Conservation (phyloP, 2,329 filamentous ascomycete species). For the Cylindrodendrum hubeiense region DNA sequence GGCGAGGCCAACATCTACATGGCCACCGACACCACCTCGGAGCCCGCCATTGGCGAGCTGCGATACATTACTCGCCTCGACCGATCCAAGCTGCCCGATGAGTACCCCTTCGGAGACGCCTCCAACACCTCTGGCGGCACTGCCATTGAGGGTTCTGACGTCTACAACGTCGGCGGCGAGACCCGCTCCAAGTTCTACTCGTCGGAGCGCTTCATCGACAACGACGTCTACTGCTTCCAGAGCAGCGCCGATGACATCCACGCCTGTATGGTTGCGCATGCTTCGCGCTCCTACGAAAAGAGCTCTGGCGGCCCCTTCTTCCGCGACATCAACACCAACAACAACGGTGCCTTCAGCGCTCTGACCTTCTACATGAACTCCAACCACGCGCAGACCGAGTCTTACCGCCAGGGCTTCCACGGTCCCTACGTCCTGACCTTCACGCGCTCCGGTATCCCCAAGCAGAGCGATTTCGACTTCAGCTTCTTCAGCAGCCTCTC, state of each 20-base stretch:
- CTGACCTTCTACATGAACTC: conserved; percentile 80
- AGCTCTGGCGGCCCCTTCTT: conserved; percentile 76
- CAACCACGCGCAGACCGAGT: conserved; percentile 72
- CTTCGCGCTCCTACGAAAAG: conserved; percentile 64
- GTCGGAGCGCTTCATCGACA: conserved; percentile 77
- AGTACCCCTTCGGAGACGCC: conserved; percentile 65
- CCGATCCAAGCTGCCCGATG: conserved; percentile 60
- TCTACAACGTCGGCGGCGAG: conserved; percentile 70
- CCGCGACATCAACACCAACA: conserved; percentile 75
- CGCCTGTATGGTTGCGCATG: conserved; percentile 69
- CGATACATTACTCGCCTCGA: conserved; percentile 74
- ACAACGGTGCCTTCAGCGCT: conserved; percentile 67
- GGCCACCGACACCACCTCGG: conserved; percentile 71
- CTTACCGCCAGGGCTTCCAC: conserved; percentile 72
- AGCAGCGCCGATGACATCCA: conserved; percentile 61
- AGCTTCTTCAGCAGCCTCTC: conserved; percentile 71
- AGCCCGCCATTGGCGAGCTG: conserved; percentile 70
- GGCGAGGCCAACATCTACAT: conserved; percentile 72
- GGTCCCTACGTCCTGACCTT: conserved; percentile 75
- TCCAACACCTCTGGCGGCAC: conserved; percentile 67
- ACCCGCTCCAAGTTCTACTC: conserved; percentile 80
- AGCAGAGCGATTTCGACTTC: conserved; percentile 60
- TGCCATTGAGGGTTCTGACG: conserved; percentile 69
- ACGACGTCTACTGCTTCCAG: conserved; percentile 72
- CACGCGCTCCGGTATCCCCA: conserved; percentile 68